These are phyloP conservation scores for Umbelopsis vinacea DNA, from an alignment of 192 early-diverging fungal species.

Conservation along the genomic window DNA sequence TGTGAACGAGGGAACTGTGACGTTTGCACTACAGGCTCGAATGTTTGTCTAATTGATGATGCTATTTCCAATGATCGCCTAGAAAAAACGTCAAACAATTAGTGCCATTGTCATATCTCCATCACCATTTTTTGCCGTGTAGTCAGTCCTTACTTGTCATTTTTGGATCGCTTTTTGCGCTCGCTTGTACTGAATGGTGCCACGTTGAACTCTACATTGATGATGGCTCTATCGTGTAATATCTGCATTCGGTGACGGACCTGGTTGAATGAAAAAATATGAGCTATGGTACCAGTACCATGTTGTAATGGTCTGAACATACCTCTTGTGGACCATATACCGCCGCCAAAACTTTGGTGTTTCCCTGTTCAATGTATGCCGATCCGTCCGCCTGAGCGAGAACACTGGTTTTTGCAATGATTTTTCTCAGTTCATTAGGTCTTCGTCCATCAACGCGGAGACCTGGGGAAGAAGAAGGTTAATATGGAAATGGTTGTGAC, in stretches of 20 bases:
- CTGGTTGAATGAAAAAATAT: slow-evolving; percentile 28
- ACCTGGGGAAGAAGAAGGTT: slow-evolving; percentile 50
- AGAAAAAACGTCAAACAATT: neutral
- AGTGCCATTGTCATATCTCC: neutral
- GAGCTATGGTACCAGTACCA: neutral
- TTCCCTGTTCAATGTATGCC: slow-evolving; percentile 93
- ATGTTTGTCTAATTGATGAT: slow-evolving; percentile 84
- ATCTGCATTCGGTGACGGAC: slow-evolving; percentile 58
- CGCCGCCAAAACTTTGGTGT: slow-evolving; percentile 89
- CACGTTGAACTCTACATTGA: slow-evolving; percentile 91
- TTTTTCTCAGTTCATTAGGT: slow-evolving; percentile 84
- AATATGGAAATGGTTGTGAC: neutral
- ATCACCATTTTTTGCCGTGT: neutral
- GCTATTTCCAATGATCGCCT: slow-evolving; percentile 87
- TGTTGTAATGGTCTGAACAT: neutral
- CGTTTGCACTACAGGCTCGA: slow-evolving; percentile 85
- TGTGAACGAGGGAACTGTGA: slow-evolving; percentile 83
- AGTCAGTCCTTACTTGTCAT: slow-evolving; percentile 70
- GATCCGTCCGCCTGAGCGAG: slow-evolving; percentile 90
- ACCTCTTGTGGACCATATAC: slow-evolving; percentile 95
- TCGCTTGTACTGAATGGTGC: slow-evolving; percentile 92
- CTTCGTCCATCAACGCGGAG: slow-evolving; percentile 94
- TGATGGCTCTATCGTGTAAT: slow-evolving; percentile 72
- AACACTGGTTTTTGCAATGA: slow-evolving; percentile 77
- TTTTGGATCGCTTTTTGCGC: slow-evolving; percentile 79